Base-by-base conservation (phyloP, 108 stramenopile genomes). In the Seminavis robusta region DNA sequence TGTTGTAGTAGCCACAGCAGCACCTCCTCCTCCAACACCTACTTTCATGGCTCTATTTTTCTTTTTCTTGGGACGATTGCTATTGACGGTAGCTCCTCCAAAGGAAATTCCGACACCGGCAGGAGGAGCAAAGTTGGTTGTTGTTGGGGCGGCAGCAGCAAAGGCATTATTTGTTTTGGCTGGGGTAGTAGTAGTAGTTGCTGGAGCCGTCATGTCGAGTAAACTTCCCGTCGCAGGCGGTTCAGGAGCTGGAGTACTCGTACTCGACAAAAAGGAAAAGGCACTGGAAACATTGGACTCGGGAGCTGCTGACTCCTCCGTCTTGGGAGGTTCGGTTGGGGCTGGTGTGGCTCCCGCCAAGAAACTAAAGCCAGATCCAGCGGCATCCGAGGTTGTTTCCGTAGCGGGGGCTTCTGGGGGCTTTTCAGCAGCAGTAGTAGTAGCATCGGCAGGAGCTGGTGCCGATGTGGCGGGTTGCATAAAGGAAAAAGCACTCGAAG, bases 51-150 rank as follows among this genome's bases (percentile, higher is more conserved):
- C 58, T 40, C 68, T 53, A 0, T 52, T 69, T 24, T 67, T 72
- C 30, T 61, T 65, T 58, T 65, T 79, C 17, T 73, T 72, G 39
- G 71, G 65, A 38, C 44, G 56, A n/a, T 30, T 48, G 17, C 28
- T 62, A 20, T 53, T 63, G 8, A 7, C 34, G 15, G 61, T 51
- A 13, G 63, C 60, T 4, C 48, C 40, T 31, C 60, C 73, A 74
- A 72, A 72, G 0, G 63, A 65, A 29, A 72, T 59, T 3, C 71
- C 71, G 16, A 58, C 47, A 30, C 71, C 71, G 28, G 59, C 44
- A 4, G 56, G 63, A 19, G 52, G 37, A 10, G 45, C 52, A 21
- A 44, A 11, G 7, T 44, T 34, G 4, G 63, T 30, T 16, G 47
- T 8, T 16, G 11, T 24, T n/a, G 20, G 8, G 6, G 53, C 33